A percentile compares a stretch with the other conserved stretches of the same genome.
These are phyloP conservation scores for Talaromyces borbonicus DNA, from an alignment of 495 filamentous ascomycete species.

Conservation along the genomic window DNA sequence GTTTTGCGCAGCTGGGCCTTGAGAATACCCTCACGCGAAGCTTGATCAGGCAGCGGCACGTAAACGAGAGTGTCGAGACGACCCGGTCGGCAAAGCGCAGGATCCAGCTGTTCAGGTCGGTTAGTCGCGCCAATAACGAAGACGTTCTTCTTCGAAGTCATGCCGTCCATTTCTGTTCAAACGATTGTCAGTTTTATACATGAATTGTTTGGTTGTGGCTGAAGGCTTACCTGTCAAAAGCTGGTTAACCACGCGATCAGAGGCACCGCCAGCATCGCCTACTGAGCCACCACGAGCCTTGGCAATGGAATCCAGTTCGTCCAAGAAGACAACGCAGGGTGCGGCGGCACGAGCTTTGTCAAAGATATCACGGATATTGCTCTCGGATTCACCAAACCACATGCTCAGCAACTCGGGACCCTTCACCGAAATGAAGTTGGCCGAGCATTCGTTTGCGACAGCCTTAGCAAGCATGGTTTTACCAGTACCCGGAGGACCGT, in stretches of 20 bases:
- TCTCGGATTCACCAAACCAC: conserved; percentile 99
- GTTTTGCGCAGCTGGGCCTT: conserved; percentile 98
- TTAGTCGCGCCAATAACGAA: conserved; percentile 99
- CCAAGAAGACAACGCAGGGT: conserved; percentile 97
- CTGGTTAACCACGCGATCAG: conserved; percentile 99
- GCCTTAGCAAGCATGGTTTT: conserved; percentile 99
- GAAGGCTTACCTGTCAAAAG: conserved; percentile 78
- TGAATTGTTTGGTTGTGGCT: neutral
- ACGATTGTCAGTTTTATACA: conserved; percentile 34
- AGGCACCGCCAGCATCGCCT: conserved; percentile 95
- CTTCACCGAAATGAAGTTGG: conserved; percentile 99
- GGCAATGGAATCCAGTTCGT: conserved; percentile 97
- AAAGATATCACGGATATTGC: conserved; percentile 99
- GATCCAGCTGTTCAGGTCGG: conserved; percentile 95
- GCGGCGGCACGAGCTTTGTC: conserved; percentile 98
- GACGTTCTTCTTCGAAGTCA: conserved; percentile 99
- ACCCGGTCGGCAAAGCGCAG: conserved; percentile 92
- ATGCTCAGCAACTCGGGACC: conserved; percentile 95
- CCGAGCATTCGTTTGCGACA: conserved; percentile 96
- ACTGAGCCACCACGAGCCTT: conserved; percentile 97
- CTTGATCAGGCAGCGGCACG: conserved; percentile 88
- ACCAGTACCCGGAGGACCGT: conserved; percentile 97
- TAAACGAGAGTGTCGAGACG: conserved; percentile 98
- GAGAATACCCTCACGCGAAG: conserved; percentile 76
- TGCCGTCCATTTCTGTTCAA: conserved; percentile 86